Percentiles rank a stretch among this genome's conserved stretches.
Evolutionary conservation across 2,329 filamentous ascomycete genomes (phyloP).

Genomic region (Talaromyces sp.): DNA sequence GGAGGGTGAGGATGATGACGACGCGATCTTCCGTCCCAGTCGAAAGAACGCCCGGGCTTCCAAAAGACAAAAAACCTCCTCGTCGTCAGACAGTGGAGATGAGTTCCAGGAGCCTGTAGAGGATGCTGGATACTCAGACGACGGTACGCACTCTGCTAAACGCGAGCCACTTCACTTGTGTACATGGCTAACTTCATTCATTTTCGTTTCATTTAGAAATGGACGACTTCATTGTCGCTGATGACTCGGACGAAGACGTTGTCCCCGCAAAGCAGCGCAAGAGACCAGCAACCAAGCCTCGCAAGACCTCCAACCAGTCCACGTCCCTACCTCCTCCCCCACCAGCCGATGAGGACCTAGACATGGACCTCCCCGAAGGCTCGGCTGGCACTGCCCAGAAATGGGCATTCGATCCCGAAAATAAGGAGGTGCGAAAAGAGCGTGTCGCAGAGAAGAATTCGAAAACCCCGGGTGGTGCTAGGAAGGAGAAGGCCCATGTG

Average conservation of each 20-base stretch:
- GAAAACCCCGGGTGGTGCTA: conserved; percentile 40
- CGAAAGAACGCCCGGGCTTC: conserved; percentile 49
- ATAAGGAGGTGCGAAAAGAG: conserved; percentile 54
- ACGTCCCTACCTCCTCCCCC: conserved; percentile 52
- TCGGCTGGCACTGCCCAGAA: conserved; percentile 73
- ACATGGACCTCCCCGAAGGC: conserved; percentile 58
- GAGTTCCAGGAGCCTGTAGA: conserved; percentile 64
- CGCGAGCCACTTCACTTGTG: background rate
- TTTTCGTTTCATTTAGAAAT: conserved; percentile 66
- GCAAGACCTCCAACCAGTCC: conserved; percentile 40
- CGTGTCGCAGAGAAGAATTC: conserved; percentile 42
- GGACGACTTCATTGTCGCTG: conserved; percentile 84
- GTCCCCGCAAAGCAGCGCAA: conserved; percentile 72
- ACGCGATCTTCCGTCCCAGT: conserved; percentile 67
- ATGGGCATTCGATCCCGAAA: conserved; percentile 74
- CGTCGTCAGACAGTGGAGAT: conserved; percentile 69
- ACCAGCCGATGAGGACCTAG: conserved; percentile 57
- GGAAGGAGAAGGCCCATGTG: conserved; percentile 70
- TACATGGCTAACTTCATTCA: conserved; percentile 6
- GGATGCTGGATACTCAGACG: conserved; percentile 51
- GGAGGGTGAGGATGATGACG: conserved; percentile 68
- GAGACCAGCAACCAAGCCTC: conserved; percentile 55
- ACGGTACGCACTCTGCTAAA: conserved; percentile 42
- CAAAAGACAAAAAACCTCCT: conserved; percentile 65
- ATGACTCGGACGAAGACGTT: conserved; percentile 76